Base-by-base conservation (phyloP, 2,329 filamentous ascomycete species). In the Pseudocercospora fijiensis region DNA sequence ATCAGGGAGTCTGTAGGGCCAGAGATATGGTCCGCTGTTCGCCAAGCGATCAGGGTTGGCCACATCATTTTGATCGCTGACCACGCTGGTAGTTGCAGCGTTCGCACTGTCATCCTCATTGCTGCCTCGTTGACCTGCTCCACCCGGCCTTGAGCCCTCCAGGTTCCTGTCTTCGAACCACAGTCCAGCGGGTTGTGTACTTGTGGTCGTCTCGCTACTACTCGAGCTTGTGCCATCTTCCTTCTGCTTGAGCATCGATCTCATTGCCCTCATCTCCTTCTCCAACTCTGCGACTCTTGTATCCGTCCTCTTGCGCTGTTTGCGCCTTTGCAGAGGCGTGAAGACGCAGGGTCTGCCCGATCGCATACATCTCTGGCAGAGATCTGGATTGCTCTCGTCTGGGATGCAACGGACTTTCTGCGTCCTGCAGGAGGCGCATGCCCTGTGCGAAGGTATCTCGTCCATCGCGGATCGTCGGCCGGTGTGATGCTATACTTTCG, bases 281-380 rank as follows among this genome's bases (percentile, higher is more conserved):
- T 81, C 79, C 56, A 81, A 69, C 65, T 81, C 79, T 41, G 78
- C 77, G 3, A 81, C 79, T 26, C 79, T 68, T 41, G 77, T 79
- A 57, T 81, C 79, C 7, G 79, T 79, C 65, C 79, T 76, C 69
- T 80, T 80, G 57, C 79, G 76, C 62, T 78, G 76, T 68, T 79
- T 80, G 20, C 79, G 75, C 72, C 76, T 78, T 69, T 75, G 73
- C 18, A 78, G 71, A 4, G 73, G 73, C 43, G 77, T 78, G 59
- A 79, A 75, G 22, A 79, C 68, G 57, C 79, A 81, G 57, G 73
- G 70, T 10, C 77, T 71, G 41, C 76, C 75, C 5, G 77, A 73
- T 64, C 78, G 77, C 13, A 72, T 71, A 62, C 79, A 81, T 73
- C 79, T 70, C 57, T 77, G 76, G 65, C 79, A 81, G 20, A 65